Base-by-base conservation (phyloP, 768 basidiomycete genomes). In the Cystofilobasidium capitatum region DNA sequence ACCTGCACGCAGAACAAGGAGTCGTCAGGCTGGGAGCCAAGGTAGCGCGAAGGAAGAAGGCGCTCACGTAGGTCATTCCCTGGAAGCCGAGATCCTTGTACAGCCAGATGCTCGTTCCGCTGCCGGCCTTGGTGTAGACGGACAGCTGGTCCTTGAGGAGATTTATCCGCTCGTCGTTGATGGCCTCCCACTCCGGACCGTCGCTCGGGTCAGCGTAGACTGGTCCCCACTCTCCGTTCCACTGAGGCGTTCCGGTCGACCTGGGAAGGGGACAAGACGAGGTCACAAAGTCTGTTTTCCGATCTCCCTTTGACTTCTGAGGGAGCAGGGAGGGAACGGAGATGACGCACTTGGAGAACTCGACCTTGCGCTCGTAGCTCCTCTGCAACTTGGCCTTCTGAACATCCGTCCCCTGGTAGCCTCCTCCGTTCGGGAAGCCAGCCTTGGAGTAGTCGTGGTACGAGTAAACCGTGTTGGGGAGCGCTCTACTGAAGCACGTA, bases 61-160 rank as follows among this genome's bases (percentile, higher is more conserved):
- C 13, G 44, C 14, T 13, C n/a, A n/a, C 33, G n/a, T 44, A 33
- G 1, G 47, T 29, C 67, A 51, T 66, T 62, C 73, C 74, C 64
- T 75, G 74, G 66, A 75, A 74, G n/a, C 87, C 87, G 71, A 88
- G 86, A 72, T 88, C 66, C 51, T 91, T 78, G 82, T 88, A 91
- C 24, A 89, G 78, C 89, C 89, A 91, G 79, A 90, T 91, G 0
- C 86, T 85, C 88, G 88, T 89, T 22, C 62, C 64, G 5, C 72
- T 65, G 61, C 76, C 62, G 45, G 83, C 84, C 77, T 84, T 73
- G 72, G 83, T 82, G 77, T 90, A 90, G 66, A 90, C 83, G 44
- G 78, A 78, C 26, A 91, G 79, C 73, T 91, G 89, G 73, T 88
- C 86, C 66, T 84, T 81, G 68, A 89, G 81, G 7, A 88, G 86